Conservation (phyloP, 805 yeast species). For the Candida tallmaniae region DNA sequence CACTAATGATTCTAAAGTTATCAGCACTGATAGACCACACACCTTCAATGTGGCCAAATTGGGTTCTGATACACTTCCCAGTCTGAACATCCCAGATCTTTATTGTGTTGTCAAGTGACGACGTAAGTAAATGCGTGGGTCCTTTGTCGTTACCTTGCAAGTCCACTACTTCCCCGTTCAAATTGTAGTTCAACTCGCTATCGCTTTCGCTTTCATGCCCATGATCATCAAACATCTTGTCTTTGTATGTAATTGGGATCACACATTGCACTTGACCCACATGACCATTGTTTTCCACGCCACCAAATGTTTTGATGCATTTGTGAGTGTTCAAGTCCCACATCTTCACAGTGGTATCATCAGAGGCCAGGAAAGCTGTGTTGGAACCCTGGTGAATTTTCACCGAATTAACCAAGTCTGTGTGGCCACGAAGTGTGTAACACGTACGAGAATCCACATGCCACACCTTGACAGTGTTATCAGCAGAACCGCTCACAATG, state of each 20-base stretch:
- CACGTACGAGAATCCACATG: constrained; percentile 92
- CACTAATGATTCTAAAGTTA: constrained; percentile 88
- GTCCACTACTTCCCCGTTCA: constrained; percentile 2
- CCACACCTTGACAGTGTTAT: constrained; percentile 91
- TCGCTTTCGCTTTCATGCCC: constrained; percentile 32
- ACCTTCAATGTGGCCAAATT: constrained; percentile 97
- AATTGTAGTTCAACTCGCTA: neutral
- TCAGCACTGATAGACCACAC: constrained; percentile 97
- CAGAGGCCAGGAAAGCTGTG: constrained; percentile 82
- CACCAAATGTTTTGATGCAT: constrained; percentile 77
- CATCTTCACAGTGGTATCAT: constrained; percentile 88
- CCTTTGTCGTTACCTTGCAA: constrained; percentile 16
- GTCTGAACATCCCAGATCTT: constrained; percentile 86
- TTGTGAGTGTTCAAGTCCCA: constrained; percentile 86
- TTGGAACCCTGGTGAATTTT: constrained; percentile 76
- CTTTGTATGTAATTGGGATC: constrained; percentile 75
- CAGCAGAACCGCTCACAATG: constrained; percentile 92
- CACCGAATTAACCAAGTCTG: constrained; percentile 88
- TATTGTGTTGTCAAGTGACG: constrained; percentile 89
- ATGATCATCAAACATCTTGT: constrained; percentile 45
- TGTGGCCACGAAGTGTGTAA: constrained; percentile 88
- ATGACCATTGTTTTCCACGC: constrained; percentile 72
- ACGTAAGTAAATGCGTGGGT: constrained; percentile 82
- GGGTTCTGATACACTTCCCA: constrained; percentile 87
- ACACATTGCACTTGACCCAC: constrained; percentile 93